phyloP scores from a whole-genome alignment of 768 basidiomycete species.

The Lyophyllum semitale region DNA sequence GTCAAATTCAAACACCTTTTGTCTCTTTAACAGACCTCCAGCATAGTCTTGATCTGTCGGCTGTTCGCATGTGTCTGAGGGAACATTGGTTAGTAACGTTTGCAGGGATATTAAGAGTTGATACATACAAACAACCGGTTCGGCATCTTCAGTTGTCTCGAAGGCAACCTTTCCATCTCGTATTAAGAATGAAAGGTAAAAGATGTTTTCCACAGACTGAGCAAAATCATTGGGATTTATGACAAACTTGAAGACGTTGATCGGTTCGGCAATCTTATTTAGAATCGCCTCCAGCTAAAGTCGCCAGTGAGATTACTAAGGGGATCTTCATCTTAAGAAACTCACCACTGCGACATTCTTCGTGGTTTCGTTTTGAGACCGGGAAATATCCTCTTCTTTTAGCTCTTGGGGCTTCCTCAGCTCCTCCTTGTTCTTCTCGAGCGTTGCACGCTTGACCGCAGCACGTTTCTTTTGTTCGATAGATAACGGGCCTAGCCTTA shows the following conservation, averaged over 20 bases:
- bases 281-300: slow-evolving; percentile 67
- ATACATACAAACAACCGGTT: slow-evolving; percentile 73
- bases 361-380: slow-evolving; percentile 87
- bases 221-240: slow-evolving; percentile 90
- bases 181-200: slow-evolving; percentile 92
- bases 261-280: slow-evolving; percentile 39
- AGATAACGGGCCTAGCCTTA: slow-evolving; percentile 89
- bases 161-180: slow-evolving; percentile 81
- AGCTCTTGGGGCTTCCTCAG: slow-evolving; percentile 78
- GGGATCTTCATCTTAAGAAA: neutral
- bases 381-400: slow-evolving; percentile 77
- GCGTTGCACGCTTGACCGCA: slow-evolving; percentile 57
- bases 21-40: slow-evolving; percentile 69
- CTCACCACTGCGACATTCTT: slow-evolving; percentile 79
- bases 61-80: slow-evolving; percentile 60
- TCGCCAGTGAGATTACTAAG: neutral
- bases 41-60: slow-evolving; percentile 66
- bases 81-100: neutral
- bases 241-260: slow-evolving; percentile 86
- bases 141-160: slow-evolving; percentile 65
- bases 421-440: slow-evolving; percentile 73
- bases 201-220: slow-evolving; percentile 95
- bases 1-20: slow-evolving; percentile 91
- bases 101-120: neutral
- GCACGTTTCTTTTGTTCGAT: slow-evolving; percentile 82